phyloP scores from a whole-genome alignment of 2,329 filamentous ascomycete genomes.

The Tolypocladium inflatum region DNA sequence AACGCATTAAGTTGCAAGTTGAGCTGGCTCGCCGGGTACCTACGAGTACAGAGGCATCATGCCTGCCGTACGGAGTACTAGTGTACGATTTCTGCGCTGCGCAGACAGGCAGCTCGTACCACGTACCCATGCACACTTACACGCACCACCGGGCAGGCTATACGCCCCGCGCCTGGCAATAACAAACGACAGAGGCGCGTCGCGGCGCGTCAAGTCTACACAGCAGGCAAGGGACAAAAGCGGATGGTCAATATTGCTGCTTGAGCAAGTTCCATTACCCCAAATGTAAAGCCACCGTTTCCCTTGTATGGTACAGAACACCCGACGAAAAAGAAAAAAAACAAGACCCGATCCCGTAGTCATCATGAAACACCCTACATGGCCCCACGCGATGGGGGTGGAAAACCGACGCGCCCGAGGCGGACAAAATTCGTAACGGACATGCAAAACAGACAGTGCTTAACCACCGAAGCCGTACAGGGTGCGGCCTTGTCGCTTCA shows the following conservation, averaged over 20 bases:
- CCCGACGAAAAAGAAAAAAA: conserved; percentile 30
- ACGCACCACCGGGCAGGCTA: no score
- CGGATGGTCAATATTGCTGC: conserved; percentile 11
- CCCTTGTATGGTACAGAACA: conserved; percentile 34
- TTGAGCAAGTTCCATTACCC: conserved; percentile 21
- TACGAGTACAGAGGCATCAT: background rate
- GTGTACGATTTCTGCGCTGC: background rate
- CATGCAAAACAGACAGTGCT: conserved; percentile 21
- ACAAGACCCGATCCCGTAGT: conserved; percentile 30
- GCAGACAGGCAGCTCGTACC: background rate
- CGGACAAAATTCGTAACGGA: conserved; percentile 25
- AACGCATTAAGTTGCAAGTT: background rate
- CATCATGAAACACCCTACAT: conserved; percentile 30
- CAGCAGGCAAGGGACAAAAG: background rate
- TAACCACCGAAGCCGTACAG: conserved; percentile 89
- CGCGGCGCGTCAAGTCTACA: background rate
- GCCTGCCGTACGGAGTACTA: background rate
- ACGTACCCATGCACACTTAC: no score
- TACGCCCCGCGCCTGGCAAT: no score
- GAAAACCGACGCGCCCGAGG: background rate
- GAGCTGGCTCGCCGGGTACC: background rate
- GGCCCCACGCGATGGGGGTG: conserved; percentile 7
- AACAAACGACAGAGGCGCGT: background rate
- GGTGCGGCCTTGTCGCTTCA: conserved; percentile 63
- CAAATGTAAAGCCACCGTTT: conserved; percentile 25